phyloP scores from a whole-genome alignment of 495 filamentous ascomycete genomes.

The Lophiostoma macrostomum region DNA sequence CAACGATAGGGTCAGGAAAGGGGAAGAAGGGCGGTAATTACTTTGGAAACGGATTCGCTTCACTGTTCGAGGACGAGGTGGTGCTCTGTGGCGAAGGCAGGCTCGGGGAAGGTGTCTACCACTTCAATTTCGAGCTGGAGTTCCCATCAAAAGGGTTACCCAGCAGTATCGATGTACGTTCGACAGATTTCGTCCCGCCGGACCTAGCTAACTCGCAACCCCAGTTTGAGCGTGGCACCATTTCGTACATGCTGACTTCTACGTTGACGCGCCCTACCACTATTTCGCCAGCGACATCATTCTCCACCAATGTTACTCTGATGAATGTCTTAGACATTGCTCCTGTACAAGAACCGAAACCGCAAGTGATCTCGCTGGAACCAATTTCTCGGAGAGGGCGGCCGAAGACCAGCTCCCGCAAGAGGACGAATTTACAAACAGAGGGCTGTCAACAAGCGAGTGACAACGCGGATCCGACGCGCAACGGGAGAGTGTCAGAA shows the following conservation, averaged over 20 bases:
- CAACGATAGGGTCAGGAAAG: constrained; percentile 51
- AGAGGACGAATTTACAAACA: too few relatives aligned
- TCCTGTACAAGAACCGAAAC: constrained; percentile 51
- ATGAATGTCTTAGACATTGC: constrained; percentile 66
- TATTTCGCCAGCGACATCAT: constrained; percentile 73
- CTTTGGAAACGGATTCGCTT: constrained; percentile 76
- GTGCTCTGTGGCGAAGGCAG: constrained; percentile 88
- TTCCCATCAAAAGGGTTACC: constrained; percentile 77
- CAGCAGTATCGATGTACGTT: constrained; percentile 87
- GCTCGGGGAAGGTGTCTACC: constrained; percentile 78
- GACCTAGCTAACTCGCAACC: constrained; percentile 1
- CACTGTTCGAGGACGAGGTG: constrained; percentile 86
- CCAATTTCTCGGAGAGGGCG: constrained; percentile 60
- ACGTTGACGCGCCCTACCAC: constrained; percentile 88
- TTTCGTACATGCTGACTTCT: constrained; percentile 84
- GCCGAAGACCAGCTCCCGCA: constrained; percentile 38
- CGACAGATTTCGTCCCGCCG: neutral
- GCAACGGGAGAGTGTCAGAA: constrained; percentile 30
- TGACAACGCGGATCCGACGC: constrained; percentile 9
- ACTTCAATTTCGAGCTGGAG: constrained; percentile 87
- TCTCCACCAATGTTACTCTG: constrained; percentile 74
- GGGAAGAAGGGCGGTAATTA: constrained; percentile 63
- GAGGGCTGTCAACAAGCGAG: too few relatives aligned
- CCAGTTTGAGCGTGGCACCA: constrained; percentile 92
- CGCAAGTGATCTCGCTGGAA: constrained; percentile 78